Conservation (phyloP, 2,329 filamentous ascomycete genomes). For the Dactylellina leptospora region DNA sequence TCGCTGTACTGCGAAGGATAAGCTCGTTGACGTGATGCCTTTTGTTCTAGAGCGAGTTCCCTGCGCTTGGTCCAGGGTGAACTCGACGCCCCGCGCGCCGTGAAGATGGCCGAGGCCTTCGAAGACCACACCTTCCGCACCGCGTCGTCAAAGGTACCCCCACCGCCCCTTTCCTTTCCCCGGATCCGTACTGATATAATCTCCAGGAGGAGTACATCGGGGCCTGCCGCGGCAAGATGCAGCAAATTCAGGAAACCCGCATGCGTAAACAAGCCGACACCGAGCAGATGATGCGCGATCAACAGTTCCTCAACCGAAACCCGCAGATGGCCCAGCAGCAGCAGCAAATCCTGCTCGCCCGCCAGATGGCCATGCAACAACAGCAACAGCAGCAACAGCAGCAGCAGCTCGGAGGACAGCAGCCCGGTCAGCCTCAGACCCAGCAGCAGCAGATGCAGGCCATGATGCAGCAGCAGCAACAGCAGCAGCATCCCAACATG, state of each 20-base stretch:
- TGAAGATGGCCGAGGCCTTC: conserved; percentile 49
- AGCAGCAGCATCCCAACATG: too few relatives aligned
- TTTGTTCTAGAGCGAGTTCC: conserved; percentile 31
- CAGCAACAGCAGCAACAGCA: too few relatives aligned
- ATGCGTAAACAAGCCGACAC: conserved; percentile 40
- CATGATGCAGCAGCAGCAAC: conserved; percentile 21
- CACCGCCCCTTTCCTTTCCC: neutral
- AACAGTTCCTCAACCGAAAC: conserved; percentile 35
- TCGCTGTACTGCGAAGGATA: neutral
- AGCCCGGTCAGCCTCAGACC: neutral
- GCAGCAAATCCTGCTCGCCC: conserved; percentile 37
- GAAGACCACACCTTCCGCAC: conserved; percentile 41
- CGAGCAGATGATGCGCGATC: conserved; percentile 34
- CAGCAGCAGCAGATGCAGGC: conserved; percentile 9
- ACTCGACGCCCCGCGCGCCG: conserved; percentile 37
- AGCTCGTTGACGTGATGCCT: neutral
- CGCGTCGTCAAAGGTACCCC: conserved; percentile 27
- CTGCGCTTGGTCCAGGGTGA: conserved; percentile 38
- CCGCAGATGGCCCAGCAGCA: conserved; percentile 38
- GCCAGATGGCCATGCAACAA: conserved; percentile 20
- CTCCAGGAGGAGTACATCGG: conserved; percentile 46
- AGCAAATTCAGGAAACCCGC: conserved; percentile 49
- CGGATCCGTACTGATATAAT: neutral
- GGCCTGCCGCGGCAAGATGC: conserved; percentile 33
- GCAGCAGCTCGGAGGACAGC: conserved; percentile 1